Conservation (phyloP, 345 rosid genomes). For the Bruguiera parviflora region DNA sequence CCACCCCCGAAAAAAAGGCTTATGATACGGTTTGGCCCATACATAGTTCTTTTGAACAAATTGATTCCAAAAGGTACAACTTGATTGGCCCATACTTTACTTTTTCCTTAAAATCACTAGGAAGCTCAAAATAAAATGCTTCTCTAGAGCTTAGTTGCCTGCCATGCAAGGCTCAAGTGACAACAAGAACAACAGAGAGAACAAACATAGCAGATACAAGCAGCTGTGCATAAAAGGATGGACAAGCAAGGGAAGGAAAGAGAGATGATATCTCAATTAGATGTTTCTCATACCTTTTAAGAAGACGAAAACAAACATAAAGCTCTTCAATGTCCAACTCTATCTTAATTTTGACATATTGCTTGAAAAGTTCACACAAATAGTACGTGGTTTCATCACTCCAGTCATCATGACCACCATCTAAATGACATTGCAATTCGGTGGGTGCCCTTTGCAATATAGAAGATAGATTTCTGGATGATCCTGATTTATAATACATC, state of each 20-base stretch:
- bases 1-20: too few relatives aligned
- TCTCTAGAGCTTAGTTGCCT: too few relatives aligned
- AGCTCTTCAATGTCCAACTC: constrained; percentile 77
- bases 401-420: constrained; percentile 38
- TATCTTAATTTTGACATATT: constrained; percentile 63
- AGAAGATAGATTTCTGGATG: constrained; percentile 49
- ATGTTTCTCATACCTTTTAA: constrained; percentile 52
- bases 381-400: constrained; percentile 40
- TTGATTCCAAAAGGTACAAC: too few relatives aligned
- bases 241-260: neutral
- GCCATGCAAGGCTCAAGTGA: too few relatives aligned
- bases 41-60: too few relatives aligned
- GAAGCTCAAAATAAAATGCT: too few relatives aligned
- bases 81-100: too few relatives aligned
- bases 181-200: too few relatives aligned
- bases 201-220: too few relatives aligned
- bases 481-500: constrained; percentile 44
- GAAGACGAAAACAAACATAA: constrained; percentile 68
- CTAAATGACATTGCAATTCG: constrained; percentile 25
- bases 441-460: constrained; percentile 49
- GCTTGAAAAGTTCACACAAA: constrained; percentile 60
- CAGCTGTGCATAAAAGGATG: neutral
- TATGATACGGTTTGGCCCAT: too few relatives aligned
- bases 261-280: constrained; percentile 2
- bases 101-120: too few relatives aligned